A percentile compares a stretch with the other conserved stretches of the same genome.
Evolutionary conservation across 768 basidiomycete genomes (phyloP).

Genomic region (Lentinus brumalis): DNA sequence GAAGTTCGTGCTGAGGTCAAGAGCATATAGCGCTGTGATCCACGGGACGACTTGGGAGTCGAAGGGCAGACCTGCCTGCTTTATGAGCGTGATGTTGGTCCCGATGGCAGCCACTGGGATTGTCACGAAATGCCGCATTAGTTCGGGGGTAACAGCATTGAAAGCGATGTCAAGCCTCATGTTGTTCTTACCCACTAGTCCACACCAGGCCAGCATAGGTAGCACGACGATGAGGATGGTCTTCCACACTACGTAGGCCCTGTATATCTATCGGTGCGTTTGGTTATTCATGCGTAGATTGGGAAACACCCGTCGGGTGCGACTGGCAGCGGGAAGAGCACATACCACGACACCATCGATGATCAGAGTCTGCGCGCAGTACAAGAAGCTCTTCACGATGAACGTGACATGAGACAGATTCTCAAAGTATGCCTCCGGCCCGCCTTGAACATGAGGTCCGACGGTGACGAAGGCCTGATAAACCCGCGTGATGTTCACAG

Average conservation of each 20-base stretch:
- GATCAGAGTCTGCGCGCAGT: slow-evolving; percentile 10
- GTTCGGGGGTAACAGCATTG: not conserved
- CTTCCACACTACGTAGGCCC: slow-evolving; percentile 6
- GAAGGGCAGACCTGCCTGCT: slow-evolving; percentile 27
- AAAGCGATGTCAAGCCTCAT: not conserved
- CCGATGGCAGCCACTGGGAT: slow-evolving; percentile 21
- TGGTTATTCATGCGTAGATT: too few relatives aligned
- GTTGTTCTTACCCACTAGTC: slow-evolving; percentile 7
- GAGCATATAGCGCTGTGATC: slow-evolving; percentile 36
- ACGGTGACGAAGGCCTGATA: slow-evolving; percentile 9
- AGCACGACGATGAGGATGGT: not conserved
- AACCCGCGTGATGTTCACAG: slow-evolving; percentile 9
- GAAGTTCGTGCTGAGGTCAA: slow-evolving; percentile 23
- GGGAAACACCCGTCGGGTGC: not conserved
- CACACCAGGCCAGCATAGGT: slow-evolving; percentile 1
- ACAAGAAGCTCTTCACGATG: slow-evolving; percentile 7
- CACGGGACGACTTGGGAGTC: slow-evolving; percentile 28
- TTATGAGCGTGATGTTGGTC: slow-evolving; percentile 20
- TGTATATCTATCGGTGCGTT: slow-evolving; percentile 18
- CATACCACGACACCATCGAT: slow-evolving; percentile 26
- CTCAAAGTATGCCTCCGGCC: slow-evolving; percentile 10
- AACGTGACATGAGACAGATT: slow-evolving; percentile 6
- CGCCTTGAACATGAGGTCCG: slow-evolving; percentile 5
- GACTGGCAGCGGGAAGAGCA: not conserved
- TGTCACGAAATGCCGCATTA: not conserved